Evolutionary conservation across 2,329 filamentous ascomycete species (phyloP).

Genomic region (Hortaea werneckii): DNA sequence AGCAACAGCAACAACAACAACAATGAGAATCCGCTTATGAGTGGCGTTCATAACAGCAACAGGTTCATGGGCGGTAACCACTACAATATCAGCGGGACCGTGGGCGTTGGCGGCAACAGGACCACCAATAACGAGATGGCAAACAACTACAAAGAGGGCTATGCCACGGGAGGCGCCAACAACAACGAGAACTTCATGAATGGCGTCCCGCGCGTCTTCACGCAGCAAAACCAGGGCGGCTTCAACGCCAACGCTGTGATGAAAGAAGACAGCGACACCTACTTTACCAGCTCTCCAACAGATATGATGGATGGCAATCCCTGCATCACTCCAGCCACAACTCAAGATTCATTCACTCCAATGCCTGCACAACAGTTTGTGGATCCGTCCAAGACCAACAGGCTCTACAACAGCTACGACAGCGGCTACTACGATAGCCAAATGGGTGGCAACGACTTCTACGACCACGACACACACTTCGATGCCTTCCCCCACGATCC

Average conservation of each 20-base stretch:
- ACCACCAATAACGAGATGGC: too few relatives aligned
- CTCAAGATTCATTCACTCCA: background rate
- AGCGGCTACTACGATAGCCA: background rate
- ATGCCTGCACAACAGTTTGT: background rate
- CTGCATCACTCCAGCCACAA: background rate
- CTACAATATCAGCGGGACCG: too few relatives aligned
- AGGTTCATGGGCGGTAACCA: too few relatives aligned
- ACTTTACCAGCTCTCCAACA: background rate
- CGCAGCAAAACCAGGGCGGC: background rate
- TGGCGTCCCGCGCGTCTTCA: background rate
- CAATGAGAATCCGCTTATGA: too few relatives aligned
- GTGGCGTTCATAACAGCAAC: too few relatives aligned
- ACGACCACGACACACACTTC: background rate
- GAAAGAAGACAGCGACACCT: background rate
- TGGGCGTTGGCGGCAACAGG: too few relatives aligned
- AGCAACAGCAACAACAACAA: too few relatives aligned
- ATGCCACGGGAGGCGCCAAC: too few relatives aligned
- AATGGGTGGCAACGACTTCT: background rate
- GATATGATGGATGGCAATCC: background rate
- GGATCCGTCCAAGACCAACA: background rate
- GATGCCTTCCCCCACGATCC: too few relatives aligned
- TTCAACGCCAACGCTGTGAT: background rate
- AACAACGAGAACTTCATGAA: background rate
- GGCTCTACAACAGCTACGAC: conserved; percentile 2
- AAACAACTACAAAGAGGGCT: too few relatives aligned